phyloP scores from a whole-genome alignment of 306 rosid genomes.

The Pachyrhizus erosus region DNA sequence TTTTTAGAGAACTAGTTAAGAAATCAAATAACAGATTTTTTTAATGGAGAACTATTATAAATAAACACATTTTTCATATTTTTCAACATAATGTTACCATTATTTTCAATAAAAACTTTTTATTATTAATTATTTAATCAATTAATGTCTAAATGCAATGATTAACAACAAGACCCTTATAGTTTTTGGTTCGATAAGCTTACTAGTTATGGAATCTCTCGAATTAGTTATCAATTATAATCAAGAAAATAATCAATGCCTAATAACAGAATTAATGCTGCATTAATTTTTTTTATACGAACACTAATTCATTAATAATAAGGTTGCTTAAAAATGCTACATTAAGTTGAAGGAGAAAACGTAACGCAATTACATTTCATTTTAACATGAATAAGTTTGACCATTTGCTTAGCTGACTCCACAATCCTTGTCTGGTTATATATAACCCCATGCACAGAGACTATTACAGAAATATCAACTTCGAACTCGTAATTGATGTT shows the following conservation, averaged over 20 bases:
- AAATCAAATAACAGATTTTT: too few relatives aligned
- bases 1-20: too few relatives aligned
- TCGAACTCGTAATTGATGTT: neutral
- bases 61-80: too few relatives aligned
- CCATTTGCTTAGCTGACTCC: constrained; percentile 21
- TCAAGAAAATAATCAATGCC: neutral
- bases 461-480: constrained; percentile 1
- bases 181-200: neutral
- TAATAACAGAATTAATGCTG: neutral
- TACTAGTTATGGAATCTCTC: neutral
- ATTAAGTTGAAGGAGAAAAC: constrained; percentile 20
- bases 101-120: too few relatives aligned
- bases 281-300: neutral
- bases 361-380: constrained; percentile 23
- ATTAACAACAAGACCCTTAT: too few relatives aligned
- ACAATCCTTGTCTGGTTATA: constrained; percentile 15
- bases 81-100: too few relatives aligned
- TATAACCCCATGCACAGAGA: neutral
- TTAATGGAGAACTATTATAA: too few relatives aligned
- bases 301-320: neutral
- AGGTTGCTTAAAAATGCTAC: neutral
- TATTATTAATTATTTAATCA: neutral
- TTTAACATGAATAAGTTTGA: constrained; percentile 18
- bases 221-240: neutral
- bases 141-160: neutral